Evolutionary conservation across 169 alveolate species (phyloP).

Genomic region (Plasmodium ovale): DNA sequence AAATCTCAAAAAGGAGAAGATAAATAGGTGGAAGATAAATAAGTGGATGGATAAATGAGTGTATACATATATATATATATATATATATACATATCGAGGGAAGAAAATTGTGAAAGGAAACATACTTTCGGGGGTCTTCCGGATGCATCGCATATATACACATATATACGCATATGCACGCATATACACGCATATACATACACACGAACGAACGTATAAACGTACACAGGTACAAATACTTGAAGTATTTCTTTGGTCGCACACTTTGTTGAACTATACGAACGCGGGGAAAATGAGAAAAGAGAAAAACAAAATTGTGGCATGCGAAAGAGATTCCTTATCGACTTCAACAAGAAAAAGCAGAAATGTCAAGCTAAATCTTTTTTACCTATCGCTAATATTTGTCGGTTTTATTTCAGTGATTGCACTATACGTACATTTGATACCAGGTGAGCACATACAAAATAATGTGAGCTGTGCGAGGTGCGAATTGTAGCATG

Average conservation of each 20-base stretch:
- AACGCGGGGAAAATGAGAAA: conserved; percentile 46
- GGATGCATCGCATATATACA: background rate
- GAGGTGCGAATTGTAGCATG: too few relatives aligned
- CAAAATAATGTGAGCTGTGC: too few relatives aligned
- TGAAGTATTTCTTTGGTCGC: too few relatives aligned
- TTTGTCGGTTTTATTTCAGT: conserved; percentile 19
- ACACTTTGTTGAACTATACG: too few relatives aligned
- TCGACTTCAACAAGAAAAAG: conserved; percentile 3
- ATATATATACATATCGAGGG: background rate
- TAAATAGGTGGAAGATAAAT: background rate
- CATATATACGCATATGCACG: background rate
- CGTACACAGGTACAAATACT: background rate
- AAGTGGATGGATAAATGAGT: background rate
- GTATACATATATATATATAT: background rate
- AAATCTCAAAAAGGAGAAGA: background rate
- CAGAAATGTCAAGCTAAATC: conserved; percentile 46
- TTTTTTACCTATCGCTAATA: conserved; percentile 37
- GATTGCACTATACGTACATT: conserved; percentile 18
- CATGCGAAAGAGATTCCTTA: conserved; percentile 13
- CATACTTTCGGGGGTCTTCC: too few relatives aligned
- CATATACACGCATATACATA: background rate
- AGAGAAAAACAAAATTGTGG: conserved; percentile 12
- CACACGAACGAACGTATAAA: background rate
- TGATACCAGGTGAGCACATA: conserved; percentile 57
- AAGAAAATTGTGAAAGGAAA: too few relatives aligned